A percentile compares a stretch with the other conserved stretches of the same genome.
phyloP scores from a whole-genome alignment of 2,329 filamentous ascomycete species.

The Waltergamsia citrina region DNA sequence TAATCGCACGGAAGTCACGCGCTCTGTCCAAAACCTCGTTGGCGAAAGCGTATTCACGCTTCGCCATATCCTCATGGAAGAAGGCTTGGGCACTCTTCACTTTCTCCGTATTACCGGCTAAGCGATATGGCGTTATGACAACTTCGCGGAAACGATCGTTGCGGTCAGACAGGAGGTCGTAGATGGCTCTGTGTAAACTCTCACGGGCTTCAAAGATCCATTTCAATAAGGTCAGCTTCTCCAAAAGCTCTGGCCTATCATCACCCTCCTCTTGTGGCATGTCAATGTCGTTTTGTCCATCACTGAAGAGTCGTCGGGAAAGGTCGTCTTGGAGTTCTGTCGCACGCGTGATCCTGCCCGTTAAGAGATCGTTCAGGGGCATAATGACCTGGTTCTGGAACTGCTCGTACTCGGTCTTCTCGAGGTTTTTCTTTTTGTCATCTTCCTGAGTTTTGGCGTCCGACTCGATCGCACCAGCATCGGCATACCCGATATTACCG shows the following conservation, averaged over 20 bases:
- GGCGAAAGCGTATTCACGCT: constrained; percentile 62
- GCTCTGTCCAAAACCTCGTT: constrained; percentile 64
- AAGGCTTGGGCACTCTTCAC: constrained; percentile 70
- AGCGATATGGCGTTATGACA: constrained; percentile 69
- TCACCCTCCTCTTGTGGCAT: constrained; percentile 91
- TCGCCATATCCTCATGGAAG: constrained; percentile 68
- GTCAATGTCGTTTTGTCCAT: constrained; percentile 56
- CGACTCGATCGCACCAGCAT: constrained; percentile 72
- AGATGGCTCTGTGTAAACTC: constrained; percentile 72
- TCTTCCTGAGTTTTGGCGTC: constrained; percentile 65
- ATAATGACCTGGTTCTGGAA: constrained; percentile 80
- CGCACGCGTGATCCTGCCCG: constrained; percentile 62
- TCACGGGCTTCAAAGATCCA: constrained; percentile 97
- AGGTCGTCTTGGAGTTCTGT: constrained; percentile 72
- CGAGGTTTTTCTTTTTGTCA: constrained; percentile 58
- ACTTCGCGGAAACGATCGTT: constrained; percentile 82
- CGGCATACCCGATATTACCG: constrained; percentile 72
- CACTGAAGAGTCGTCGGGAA: constrained; percentile 61
- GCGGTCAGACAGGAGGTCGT: constrained; percentile 74
- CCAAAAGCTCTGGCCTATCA: constrained; percentile 84
- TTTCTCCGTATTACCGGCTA: constrained; percentile 70
- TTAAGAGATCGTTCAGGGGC: constrained; percentile 73
- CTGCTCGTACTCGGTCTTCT: constrained; percentile 72
- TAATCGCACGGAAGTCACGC: constrained; percentile 65
- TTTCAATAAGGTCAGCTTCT: constrained; percentile 89